Evolutionary conservation across 2,329 filamentous ascomycete species (phyloP).

Genomic region (Diaporthe sp.): DNA sequence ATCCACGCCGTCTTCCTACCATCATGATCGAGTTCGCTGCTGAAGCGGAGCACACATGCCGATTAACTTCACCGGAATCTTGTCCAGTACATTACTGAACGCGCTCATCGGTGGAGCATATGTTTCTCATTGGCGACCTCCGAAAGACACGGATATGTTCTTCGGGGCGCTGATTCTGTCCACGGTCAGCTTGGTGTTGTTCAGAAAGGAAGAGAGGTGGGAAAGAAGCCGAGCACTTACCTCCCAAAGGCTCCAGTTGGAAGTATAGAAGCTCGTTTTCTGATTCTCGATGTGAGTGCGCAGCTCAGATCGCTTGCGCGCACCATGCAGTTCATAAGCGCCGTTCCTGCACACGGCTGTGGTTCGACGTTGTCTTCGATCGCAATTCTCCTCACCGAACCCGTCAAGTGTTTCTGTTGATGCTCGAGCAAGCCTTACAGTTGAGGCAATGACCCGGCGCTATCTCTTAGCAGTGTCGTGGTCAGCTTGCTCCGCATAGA

Average conservation of each 20-base stretch:
- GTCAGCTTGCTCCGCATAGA: neutral
- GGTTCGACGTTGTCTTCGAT: neutral
- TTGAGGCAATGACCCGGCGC: neutral
- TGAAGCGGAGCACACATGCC: conserved; percentile 43
- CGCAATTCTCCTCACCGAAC: neutral
- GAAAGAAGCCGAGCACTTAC: neutral
- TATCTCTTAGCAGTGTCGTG: neutral
- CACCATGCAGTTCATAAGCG: neutral
- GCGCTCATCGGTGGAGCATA: conserved; percentile 38
- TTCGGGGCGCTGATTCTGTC: conserved; percentile 46
- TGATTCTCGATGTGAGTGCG: neutral
- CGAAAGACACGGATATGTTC: conserved; percentile 42
- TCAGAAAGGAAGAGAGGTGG: neutral
- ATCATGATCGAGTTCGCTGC: conserved; percentile 43
- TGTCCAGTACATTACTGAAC: neutral
- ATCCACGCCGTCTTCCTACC: conserved; percentile 17
- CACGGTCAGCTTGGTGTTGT: neutral
- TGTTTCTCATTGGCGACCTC: conserved; percentile 41
- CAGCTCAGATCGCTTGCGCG: neutral
- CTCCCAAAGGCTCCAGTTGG: neutral
- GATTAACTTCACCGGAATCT: conserved; percentile 20
- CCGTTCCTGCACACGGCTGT: neutral
- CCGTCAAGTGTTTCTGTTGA: neutral
- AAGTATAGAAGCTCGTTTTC: conserved; percentile 7
- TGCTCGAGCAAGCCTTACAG: neutral